Evolutionary conservation across 2,329 filamentous ascomycete genomes (phyloP).

Genomic region (Fusarium penzigii): DNA sequence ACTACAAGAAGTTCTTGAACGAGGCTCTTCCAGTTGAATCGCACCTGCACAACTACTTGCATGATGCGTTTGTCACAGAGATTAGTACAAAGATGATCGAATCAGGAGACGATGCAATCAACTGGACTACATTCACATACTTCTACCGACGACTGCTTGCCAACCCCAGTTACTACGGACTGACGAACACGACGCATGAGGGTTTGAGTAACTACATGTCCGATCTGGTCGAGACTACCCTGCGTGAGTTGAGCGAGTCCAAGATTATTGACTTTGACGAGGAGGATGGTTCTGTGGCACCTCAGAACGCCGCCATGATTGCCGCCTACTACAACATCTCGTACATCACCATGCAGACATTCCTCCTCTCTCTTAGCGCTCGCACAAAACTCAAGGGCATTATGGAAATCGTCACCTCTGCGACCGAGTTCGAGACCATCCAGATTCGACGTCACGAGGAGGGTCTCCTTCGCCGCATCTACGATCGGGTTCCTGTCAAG

Average conservation of each 20-base stretch:
- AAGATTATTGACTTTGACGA: slow-evolving; percentile 97
- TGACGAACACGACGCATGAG: slow-evolving; percentile 86
- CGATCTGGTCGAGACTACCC: slow-evolving; percentile 87
- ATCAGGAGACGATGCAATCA: slow-evolving; percentile 94
- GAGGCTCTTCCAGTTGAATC: slow-evolving; percentile 96
- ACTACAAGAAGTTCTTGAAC: slow-evolving; percentile 98
- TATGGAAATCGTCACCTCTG: slow-evolving; percentile 93
- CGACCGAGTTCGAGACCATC: slow-evolving; percentile 93
- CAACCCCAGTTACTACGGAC: slow-evolving; percentile 94
- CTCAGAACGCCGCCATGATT: slow-evolving; percentile 96
- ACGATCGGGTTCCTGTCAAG: slow-evolving; percentile 93
- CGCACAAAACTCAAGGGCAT: slow-evolving; percentile 96
- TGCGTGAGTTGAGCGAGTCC: slow-evolving; percentile 87
- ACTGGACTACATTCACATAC: slow-evolving; percentile 98
- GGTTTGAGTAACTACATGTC: slow-evolving; percentile 93
- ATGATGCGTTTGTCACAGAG: slow-evolving; percentile 96
- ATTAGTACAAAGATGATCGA: slow-evolving; percentile 95
- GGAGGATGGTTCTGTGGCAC: slow-evolving; percentile 84
- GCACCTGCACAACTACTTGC: slow-evolving; percentile 85
- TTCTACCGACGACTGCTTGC: slow-evolving; percentile 94
- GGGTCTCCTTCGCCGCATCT: slow-evolving; percentile 82
- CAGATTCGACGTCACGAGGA: slow-evolving; percentile 95
- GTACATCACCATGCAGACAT: slow-evolving; percentile 98
- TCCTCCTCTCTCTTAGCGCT: slow-evolving; percentile 84
- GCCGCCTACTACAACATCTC: slow-evolving; percentile 99